A percentile compares a stretch with the other conserved stretches of the same genome.
phyloP scores from a whole-genome alignment of 805 yeast genomes.

The Huiozyma naganishii region DNA sequence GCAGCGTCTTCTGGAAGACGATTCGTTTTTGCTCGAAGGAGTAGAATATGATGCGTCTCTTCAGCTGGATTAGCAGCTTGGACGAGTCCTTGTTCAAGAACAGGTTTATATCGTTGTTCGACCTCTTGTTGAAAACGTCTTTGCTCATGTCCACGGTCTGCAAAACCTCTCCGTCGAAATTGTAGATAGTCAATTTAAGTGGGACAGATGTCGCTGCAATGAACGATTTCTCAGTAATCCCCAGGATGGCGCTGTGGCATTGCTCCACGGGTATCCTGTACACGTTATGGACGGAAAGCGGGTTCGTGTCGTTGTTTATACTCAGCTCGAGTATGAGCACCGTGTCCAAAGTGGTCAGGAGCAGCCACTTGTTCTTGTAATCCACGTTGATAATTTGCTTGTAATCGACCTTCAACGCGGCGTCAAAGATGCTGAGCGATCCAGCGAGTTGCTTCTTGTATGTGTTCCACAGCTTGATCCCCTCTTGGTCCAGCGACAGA shows the following conservation, averaged over 20 bases:
- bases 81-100: constrained; percentile 22
- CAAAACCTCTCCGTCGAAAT: constrained; percentile 19
- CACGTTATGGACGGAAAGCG: constrained; percentile 7
- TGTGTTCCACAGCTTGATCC: constrained; percentile 14
- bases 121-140: constrained; percentile 4
- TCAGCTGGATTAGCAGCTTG: constrained; percentile 20
- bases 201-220: constrained; percentile 17
- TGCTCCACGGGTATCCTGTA: constrained; percentile 4
- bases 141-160: constrained; percentile 16
- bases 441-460: neutral
- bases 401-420: neutral
- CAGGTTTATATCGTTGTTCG: constrained; percentile 6
- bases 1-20: constrained; percentile 9
- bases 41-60: constrained; percentile 14
- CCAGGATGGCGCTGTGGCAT: constrained; percentile 13
- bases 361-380: constrained; percentile 22
- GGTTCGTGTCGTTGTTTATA: constrained; percentile 1
- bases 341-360: constrained; percentile 9
- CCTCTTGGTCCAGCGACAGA: constrained; percentile 12
- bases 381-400: constrained; percentile 14
- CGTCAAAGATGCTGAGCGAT: neutral
- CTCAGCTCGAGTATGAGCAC: constrained; percentile 13
- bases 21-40: constrained; percentile 25
- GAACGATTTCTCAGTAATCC: constrained; percentile 27
- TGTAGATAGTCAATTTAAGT: constrained; percentile 17